Conservation (phyloP, 768 basidiomycete genomes). For the Auricularia sp. region DNA sequence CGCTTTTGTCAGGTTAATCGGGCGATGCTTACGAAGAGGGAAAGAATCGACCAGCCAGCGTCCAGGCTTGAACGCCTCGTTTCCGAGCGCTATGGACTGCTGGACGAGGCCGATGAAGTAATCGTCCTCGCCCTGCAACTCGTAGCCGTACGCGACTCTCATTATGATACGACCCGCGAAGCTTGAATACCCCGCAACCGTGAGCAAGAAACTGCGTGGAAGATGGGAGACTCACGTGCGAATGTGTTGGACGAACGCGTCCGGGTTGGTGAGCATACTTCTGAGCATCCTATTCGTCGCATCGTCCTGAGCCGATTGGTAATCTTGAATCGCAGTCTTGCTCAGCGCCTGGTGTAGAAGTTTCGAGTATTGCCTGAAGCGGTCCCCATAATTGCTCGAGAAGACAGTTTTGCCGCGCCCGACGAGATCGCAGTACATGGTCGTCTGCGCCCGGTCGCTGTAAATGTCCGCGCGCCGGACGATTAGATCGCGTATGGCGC, state of each 20-base stretch:
- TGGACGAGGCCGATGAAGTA: background rate
- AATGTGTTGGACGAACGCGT: background rate
- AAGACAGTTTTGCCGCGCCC: background rate
- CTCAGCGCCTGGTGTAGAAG: background rate
- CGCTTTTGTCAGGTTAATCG: background rate
- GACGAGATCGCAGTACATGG: constrained; percentile 1
- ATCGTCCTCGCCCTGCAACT: background rate
- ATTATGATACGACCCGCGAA: background rate
- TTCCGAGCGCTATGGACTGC: background rate
- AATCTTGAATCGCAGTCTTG: background rate
- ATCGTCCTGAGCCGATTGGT: background rate
- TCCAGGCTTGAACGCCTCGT: constrained; percentile 3
- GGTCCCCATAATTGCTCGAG: background rate
- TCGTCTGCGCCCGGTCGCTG: background rate
- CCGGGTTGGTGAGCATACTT: background rate
- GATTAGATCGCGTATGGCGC: background rate
- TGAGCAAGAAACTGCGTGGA: background rate
- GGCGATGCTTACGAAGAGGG: constrained; percentile 6
- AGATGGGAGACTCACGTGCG: background rate
- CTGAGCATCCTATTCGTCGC: background rate
- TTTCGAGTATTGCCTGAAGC: background rate
- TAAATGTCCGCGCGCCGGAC: background rate
- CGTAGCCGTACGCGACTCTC: background rate
- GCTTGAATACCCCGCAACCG: background rate
- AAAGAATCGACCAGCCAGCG: constrained; percentile 11